phyloP scores from a whole-genome alignment of 2,329 filamentous ascomycete species.

The Periconia macrospinosa region DNA sequence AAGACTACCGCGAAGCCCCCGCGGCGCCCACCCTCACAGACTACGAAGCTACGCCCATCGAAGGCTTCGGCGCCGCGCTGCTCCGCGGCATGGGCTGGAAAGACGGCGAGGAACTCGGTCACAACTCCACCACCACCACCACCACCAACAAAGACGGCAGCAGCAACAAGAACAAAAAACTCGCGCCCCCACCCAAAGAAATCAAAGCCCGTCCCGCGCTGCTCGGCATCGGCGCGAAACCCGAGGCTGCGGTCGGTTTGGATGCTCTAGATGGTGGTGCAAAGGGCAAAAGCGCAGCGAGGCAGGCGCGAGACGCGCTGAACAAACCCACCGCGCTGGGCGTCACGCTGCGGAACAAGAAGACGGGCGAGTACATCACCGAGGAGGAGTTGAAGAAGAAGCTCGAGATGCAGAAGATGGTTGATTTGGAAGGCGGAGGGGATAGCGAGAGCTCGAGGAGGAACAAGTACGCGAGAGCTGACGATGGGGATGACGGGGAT shows the following conservation, averaged over 20 bases:
- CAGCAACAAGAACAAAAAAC: constrained; percentile 18
- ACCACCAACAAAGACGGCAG: not conserved
- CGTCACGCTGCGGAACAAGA: constrained; percentile 62
- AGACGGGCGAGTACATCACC: constrained; percentile 64
- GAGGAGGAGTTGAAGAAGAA: constrained; percentile 62
- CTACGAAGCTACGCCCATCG: constrained; percentile 86
- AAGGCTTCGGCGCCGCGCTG: constrained; percentile 90
- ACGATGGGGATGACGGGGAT: constrained; percentile 19
- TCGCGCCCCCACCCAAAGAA: constrained; percentile 58
- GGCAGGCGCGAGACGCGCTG: constrained; percentile 42
- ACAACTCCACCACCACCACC: constrained; percentile 36
- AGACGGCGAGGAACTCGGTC: constrained; percentile 62
- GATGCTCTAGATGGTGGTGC: constrained; percentile 85
- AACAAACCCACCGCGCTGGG: constrained; percentile 58
- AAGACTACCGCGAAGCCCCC: constrained; percentile 72
- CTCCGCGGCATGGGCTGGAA: constrained; percentile 97
- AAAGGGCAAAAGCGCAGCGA: constrained; percentile 48
- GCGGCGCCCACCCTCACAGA: constrained; percentile 77
- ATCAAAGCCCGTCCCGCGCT: constrained; percentile 75
- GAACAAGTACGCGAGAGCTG: constrained; percentile 10
- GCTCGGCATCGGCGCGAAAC: constrained; percentile 86
- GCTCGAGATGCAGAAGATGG: constrained; percentile 52
- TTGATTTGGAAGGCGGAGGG: constrained; percentile 36
- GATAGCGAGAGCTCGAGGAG: constrained; percentile 20
- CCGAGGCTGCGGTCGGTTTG: constrained; percentile 62